Evolutionary conservation across 176 grass and related monocot species (phyloP), one percentile per base, ranked within the genome.

Genomic region (Puya raimondii): DNA sequence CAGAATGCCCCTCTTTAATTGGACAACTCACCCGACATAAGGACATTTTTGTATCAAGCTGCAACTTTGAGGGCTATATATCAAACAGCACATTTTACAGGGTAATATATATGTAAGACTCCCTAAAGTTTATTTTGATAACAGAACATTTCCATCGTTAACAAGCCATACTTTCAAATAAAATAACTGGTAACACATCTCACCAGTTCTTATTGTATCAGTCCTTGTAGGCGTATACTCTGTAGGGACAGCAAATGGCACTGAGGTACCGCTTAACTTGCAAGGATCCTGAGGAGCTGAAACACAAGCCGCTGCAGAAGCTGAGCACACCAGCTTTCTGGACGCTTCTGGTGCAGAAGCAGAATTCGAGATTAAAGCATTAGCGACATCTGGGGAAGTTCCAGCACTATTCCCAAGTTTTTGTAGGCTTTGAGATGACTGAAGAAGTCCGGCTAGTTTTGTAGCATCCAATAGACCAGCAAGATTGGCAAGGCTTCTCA

Each of bases 401-500:
- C 53, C 69, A 70, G 59, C 72, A 79, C 51, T 72, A 81, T 42
- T 81, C 67, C 47, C 70, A 66, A 85, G 76, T 67, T 80, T 88
- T 50, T 83, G 66, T 42, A 79, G 78, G 74, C 82, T 78, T 80
- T 88, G 85, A 70, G 66, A 83, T 48, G 67, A 13, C 56, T 71
- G 56, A 12, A 70, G 56, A 25, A 79, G 56, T 15, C 57, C 17
- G 22, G 68, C 50, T 42, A 70, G 47, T 22, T 63, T 64, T 64
- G 48, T 79, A 64, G 67, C 42, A 78, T 72, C 67, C 54, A 85
- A 83, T 65, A 85, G 78, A 66, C 74, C 26, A 71, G 85, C 66
- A 78, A 83, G 69, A 58, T 64, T 72, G 61, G 89, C 70, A 69
- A 91, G 79, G 64, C 78, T 91, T 70, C 79, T 80, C 76, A 91